Percentiles rank a stretch among this genome's conserved stretches.
Evolutionary conservation across 1,284 basidiomycete species (phyloP).

Genomic region (Cerrena zonata): DNA sequence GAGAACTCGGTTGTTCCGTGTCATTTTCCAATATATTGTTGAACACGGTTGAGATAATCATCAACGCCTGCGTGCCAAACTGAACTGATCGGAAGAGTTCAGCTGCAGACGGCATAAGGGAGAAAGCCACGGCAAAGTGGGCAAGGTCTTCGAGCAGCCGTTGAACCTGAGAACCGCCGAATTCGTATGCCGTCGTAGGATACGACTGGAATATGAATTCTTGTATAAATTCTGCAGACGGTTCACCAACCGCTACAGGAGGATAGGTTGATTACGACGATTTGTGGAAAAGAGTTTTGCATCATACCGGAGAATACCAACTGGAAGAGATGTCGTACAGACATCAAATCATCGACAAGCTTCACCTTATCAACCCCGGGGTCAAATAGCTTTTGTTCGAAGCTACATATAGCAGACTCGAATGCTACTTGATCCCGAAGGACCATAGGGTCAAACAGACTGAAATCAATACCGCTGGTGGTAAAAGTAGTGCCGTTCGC

Average conservation of each 20-base stretch:
- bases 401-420: slow-evolving; percentile 7
- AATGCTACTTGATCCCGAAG: slow-evolving; percentile 1
- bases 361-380: slow-evolving; percentile 1
- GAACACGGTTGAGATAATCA: background rate
- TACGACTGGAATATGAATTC: slow-evolving; percentile 6
- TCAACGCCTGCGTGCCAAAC: slow-evolving; percentile 2
- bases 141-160: slow-evolving; percentile 7
- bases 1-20: background rate
- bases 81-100: slow-evolving; percentile 9
- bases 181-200: slow-evolving; percentile 5
- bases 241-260: slow-evolving; percentile 6
- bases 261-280: background rate
- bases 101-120: background rate
- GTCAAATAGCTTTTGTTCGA: slow-evolving; percentile 11
- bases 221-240: background rate
- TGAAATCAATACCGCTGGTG: background rate
- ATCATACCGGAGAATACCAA: slow-evolving; percentile 15
- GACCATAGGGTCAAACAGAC: background rate
- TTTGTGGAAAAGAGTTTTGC: too few relatives aligned
- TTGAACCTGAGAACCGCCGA: slow-evolving; percentile 4
- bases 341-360: slow-evolving; percentile 2
- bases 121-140: slow-evolving; percentile 3
- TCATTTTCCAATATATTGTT: background rate
- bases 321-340: slow-evolving; percentile 8
- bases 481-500: background rate